These are phyloP conservation scores for Dispira simplex DNA, from an alignment of 192 early-diverging fungal species.

Conservation along the genomic window DNA sequence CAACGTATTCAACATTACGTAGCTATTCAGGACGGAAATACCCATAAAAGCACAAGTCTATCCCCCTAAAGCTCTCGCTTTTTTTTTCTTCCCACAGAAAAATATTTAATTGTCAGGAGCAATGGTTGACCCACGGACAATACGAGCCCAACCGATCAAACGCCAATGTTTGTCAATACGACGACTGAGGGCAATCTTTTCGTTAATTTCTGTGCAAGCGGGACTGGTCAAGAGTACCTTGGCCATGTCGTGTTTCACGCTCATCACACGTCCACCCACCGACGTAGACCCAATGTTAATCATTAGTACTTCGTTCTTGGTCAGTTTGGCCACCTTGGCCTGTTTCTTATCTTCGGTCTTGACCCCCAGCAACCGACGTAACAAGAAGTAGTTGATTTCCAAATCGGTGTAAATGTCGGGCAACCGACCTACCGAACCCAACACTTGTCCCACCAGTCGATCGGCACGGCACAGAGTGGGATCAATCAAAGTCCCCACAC, in stretches of 20 bases:
- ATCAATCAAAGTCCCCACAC: constrained; percentile 93
- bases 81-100: constrained; percentile 14
- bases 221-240: constrained; percentile 83
- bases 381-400: constrained; percentile 94
- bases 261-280: constrained; percentile 85
- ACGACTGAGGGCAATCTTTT: constrained; percentile 90
- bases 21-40: no score
- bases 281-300: constrained; percentile 94
- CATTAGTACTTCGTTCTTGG: constrained; percentile 86
- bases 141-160: constrained; percentile 97
- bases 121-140: constrained; percentile 68
- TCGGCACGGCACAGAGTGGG: constrained; percentile 93
- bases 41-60: constrained; percentile 15
- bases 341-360: constrained; percentile 98
- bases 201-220: constrained; percentile 88
- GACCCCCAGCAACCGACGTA: constrained; percentile 90
- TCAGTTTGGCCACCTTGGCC: constrained; percentile 86
- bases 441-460: constrained; percentile 89
- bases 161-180: constrained; percentile 98
- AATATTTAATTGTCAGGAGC: constrained; percentile 27
- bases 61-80: no score
- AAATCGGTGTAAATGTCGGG: constrained; percentile 89
- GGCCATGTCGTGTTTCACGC: constrained; percentile 88
- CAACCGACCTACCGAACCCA: constrained; percentile 80
- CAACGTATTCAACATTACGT: no score